Conservation (phyloP, 495 filamentous ascomycete species). For the Sordaria brevicollis region DNA sequence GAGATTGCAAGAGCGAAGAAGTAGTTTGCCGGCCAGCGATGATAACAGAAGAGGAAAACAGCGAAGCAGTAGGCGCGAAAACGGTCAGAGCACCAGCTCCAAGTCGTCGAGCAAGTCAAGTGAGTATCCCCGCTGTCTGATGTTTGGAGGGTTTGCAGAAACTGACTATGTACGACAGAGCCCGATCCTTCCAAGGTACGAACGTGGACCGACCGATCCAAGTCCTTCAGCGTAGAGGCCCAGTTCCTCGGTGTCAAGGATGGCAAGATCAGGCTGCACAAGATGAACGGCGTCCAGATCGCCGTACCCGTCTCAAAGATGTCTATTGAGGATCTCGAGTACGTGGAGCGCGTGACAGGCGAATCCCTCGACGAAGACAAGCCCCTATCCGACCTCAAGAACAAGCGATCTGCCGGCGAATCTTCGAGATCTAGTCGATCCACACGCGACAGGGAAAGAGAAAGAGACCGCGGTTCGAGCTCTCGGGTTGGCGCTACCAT, state of each 20-base stretch:
- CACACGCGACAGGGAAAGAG: not conserved
- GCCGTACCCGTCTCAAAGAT: slow-evolving; percentile 92
- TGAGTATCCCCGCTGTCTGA: slow-evolving; percentile 35
- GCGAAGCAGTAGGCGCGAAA: slow-evolving; percentile 58
- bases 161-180: slow-evolving; percentile 36
- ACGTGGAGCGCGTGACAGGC: slow-evolving; percentile 79
- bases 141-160: not conserved
- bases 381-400: slow-evolving; percentile 71
- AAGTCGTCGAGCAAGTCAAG: slow-evolving; percentile 55
- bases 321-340: slow-evolving; percentile 89
- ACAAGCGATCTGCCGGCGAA: slow-evolving; percentile 18
- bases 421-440: slow-evolving; percentile 7
- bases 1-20: slow-evolving; percentile 56
- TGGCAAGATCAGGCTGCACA: slow-evolving; percentile 96
- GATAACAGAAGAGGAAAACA: slow-evolving; percentile 52
- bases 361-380: slow-evolving; percentile 93
- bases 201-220: slow-evolving; percentile 88
- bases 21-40: slow-evolving; percentile 51
- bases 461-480: slow-evolving; percentile 5
- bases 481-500: slow-evolving; percentile 37
- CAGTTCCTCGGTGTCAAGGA: slow-evolving; percentile 91
- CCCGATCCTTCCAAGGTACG: slow-evolving; percentile 77
- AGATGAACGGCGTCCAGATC: slow-evolving; percentile 96
- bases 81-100: slow-evolving; percentile 37
- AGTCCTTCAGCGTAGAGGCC: slow-evolving; percentile 93